These are phyloP conservation scores for Cercospora janseana DNA, from an alignment of 2,329 filamentous ascomycete species.

Conservation along the genomic window DNA sequence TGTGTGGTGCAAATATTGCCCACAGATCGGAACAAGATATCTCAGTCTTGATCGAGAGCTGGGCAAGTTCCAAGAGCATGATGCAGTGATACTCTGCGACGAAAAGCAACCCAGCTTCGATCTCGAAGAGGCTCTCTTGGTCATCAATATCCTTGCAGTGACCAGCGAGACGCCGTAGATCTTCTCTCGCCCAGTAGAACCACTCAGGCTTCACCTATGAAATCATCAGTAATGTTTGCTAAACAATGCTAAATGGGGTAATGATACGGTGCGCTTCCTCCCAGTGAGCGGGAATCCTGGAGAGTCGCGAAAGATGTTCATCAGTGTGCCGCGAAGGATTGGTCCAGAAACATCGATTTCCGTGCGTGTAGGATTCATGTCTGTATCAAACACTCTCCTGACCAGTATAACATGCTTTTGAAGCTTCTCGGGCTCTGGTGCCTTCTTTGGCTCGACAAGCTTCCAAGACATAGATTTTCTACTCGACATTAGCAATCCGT, in stretches of 20 bases:
- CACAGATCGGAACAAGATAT: conserved; percentile 8
- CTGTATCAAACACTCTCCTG: not conserved
- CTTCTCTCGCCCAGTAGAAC: conserved; percentile 12
- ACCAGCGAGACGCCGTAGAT: not conserved
- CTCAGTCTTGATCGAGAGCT: not conserved
- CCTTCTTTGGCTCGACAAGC: conserved; percentile 1
- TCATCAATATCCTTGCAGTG: not conserved
- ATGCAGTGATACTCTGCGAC: not conserved
- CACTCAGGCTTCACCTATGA: conserved; percentile 9
- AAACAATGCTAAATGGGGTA: too few species aligned
- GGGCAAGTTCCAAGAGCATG: not conserved
- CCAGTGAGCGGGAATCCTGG: conserved; percentile 1
- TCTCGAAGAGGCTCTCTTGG: conserved; percentile 5
- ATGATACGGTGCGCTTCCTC: not conserved
- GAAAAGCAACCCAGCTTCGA: conserved; percentile 7
- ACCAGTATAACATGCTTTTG: not conserved
- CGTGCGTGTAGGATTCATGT: conserved; percentile 2
- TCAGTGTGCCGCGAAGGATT: not conserved
- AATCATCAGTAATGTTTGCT: not conserved
- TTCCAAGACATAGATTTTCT: conserved; percentile 7
- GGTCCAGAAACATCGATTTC: conserved; percentile 7
- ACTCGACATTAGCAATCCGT: not conserved
- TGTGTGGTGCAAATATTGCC: conserved; percentile 9
- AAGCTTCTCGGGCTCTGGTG: not conserved
- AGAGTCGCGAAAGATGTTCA: conserved; percentile 8